These are phyloP conservation scores for Coriaria nepalensis DNA, from an alignment of 306 rosid genomes.

Conservation along the genomic window DNA sequence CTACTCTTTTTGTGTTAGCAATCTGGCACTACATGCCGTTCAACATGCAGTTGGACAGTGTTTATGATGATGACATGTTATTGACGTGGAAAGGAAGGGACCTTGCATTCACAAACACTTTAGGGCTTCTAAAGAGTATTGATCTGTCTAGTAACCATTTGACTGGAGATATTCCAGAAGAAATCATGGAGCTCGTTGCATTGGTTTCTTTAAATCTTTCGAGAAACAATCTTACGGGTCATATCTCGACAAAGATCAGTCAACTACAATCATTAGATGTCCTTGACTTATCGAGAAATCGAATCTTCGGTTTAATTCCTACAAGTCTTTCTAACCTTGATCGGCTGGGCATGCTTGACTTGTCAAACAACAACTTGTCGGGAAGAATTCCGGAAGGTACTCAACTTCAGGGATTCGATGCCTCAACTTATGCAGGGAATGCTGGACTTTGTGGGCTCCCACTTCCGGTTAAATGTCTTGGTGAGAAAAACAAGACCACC, in stretches of 20 bases:
- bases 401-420: background rate
- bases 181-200: background rate
- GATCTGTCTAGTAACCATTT: slow-evolving; percentile 23
- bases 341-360: background rate
- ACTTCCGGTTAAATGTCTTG: background rate
- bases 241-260: slow-evolving; percentile 19
- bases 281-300: slow-evolving; percentile 24
- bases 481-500: background rate
- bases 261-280: background rate
- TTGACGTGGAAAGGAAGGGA: background rate
- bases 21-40: too few relatives aligned
- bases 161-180: slow-evolving; percentile 13
- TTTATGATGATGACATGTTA: background rate
- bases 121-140: background rate
- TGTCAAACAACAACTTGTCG: slow-evolving; percentile 18
- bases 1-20: too few relatives aligned
- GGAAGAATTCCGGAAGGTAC: background rate
- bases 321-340: background rate
- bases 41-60: too few relatives aligned
- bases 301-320: slow-evolving; percentile 23
- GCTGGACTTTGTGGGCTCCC: slow-evolving; percentile 15
- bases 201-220: slow-evolving; percentile 8
- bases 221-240: slow-evolving; percentile 13
- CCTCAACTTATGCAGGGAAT: slow-evolving; percentile 3
- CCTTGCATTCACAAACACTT: background rate